A percentile compares a stretch with the other conserved stretches of the same genome.
Conservation (phyloP, 441 rosid genomes). For the Viola pubescens region DNA sequence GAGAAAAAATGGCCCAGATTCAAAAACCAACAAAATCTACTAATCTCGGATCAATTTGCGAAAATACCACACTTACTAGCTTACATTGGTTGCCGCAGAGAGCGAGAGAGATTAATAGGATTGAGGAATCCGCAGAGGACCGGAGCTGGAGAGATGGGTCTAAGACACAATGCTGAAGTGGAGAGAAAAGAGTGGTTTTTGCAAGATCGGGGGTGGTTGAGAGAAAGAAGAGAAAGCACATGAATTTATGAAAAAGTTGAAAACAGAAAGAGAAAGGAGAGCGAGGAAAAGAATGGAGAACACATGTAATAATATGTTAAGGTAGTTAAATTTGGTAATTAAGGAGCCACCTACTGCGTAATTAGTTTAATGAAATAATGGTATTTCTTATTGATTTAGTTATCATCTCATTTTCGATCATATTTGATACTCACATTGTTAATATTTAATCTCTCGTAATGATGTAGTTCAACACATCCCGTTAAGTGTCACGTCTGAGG, state of each 20-base stretch:
- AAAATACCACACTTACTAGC: slow-evolving; percentile 1
- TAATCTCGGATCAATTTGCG: not conserved
- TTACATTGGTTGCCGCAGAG: slow-evolving; percentile 1
- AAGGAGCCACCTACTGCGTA: too few relatives aligned
- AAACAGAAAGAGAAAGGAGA: not conserved
- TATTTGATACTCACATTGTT: too few relatives aligned
- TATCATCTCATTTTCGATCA: too few relatives aligned
- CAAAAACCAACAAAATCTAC: not conserved
- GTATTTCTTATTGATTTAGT: too few relatives aligned
- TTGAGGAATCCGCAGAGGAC: not conserved
- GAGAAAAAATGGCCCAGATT: slow-evolving; percentile 18
- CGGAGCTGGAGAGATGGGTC: not conserved
- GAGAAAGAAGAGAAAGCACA: slow-evolving; percentile 1
- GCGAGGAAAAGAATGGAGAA: not conserved
- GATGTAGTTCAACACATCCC: too few relatives aligned
- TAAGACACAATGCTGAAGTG: not conserved
- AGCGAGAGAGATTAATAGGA: slow-evolving; percentile 5
- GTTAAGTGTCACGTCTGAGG: too few relatives aligned
- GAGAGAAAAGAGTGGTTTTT: not conserved
- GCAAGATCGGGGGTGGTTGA: slow-evolving; percentile 21
- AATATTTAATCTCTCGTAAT: too few relatives aligned
- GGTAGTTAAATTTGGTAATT: not conserved
- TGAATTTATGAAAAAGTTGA: not conserved
- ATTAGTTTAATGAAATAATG: too few relatives aligned
- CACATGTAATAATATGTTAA: not conserved